These are phyloP conservation scores for Mycena indigotica DNA, from an alignment of 768 basidiomycete species.

Conservation along the genomic window DNA sequence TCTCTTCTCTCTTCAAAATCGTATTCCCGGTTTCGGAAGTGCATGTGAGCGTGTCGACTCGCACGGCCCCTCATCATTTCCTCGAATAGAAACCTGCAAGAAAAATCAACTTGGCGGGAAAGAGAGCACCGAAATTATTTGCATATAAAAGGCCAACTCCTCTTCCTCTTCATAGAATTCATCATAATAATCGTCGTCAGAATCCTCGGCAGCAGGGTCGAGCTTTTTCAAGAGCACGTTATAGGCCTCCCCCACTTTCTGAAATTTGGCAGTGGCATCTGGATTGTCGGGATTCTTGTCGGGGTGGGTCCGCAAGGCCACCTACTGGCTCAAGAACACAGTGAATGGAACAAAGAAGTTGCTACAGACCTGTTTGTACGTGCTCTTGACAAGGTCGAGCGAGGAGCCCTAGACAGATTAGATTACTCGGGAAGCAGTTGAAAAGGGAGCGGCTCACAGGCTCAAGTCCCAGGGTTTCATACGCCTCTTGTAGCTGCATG, in stretches of 20 bases:
- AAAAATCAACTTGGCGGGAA: slow-evolving; percentile 12
- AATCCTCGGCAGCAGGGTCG: slow-evolving; percentile 37
- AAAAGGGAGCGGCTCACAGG: slow-evolving; percentile 40
- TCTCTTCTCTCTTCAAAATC: slow-evolving; percentile 35
- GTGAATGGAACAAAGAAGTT: slow-evolving; percentile 2
- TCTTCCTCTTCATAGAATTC: slow-evolving; percentile 37
- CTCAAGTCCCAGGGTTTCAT: slow-evolving; percentile 52
- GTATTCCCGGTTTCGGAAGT: slow-evolving; percentile 23
- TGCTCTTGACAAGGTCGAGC: slow-evolving; percentile 63
- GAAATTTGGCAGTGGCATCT: slow-evolving; percentile 69
- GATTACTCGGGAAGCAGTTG: slow-evolving; percentile 12
- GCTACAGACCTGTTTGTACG: slow-evolving; percentile 64
- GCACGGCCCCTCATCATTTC: slow-evolving; percentile 34
- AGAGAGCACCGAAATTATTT: slow-evolving; percentile 15
- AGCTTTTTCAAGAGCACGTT: slow-evolving; percentile 58
- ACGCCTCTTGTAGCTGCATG: slow-evolving; percentile 32
- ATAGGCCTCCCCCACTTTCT: slow-evolving; percentile 71
- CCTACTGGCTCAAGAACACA: too few species aligned
- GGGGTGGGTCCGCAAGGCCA: slow-evolving; percentile 26
- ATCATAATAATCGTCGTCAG: slow-evolving; percentile 40
- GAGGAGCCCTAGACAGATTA: slow-evolving; percentile 45
- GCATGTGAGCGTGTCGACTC: slow-evolving; percentile 16
- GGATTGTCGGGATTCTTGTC: slow-evolving; percentile 71
- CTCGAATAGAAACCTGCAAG: slow-evolving; percentile 50
- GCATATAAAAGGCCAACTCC: slow-evolving; percentile 51